A percentile compares a stretch with the other conserved stretches of the same genome.
phyloP scores from a whole-genome alignment of 805 yeast genomes.

The Starmerella khaoyaiensis region DNA sequence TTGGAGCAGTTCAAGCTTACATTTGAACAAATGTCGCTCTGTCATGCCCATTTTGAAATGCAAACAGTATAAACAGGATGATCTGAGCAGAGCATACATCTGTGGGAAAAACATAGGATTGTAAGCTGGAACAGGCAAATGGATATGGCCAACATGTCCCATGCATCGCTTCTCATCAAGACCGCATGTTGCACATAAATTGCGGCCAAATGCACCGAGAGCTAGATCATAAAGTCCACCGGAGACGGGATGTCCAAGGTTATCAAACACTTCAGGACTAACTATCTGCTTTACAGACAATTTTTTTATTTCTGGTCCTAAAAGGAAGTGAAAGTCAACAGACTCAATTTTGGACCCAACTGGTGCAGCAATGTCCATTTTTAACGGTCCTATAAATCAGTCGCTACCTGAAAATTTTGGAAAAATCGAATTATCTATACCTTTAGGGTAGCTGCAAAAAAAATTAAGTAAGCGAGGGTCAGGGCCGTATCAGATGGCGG shows the following conservation, averaged over 20 bases:
- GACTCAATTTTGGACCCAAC: constrained; percentile 87
- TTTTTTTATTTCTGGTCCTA: constrained; percentile 68
- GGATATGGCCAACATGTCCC: constrained; percentile 97
- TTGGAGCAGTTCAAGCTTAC: constrained; percentile 72
- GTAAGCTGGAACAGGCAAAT: constrained; percentile 88
- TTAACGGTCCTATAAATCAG: constrained; percentile 1
- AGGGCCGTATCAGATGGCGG: background rate
- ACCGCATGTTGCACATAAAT: constrained; percentile 91
- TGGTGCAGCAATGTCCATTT: constrained; percentile 95
- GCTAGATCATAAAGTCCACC: constrained; percentile 91
- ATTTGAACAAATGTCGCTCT: constrained; percentile 63
- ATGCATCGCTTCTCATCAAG: constrained; percentile 89
- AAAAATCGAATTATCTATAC: background rate
- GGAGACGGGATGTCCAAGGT: constrained; percentile 85
- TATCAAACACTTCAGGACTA: constrained; percentile 91
- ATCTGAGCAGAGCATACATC: constrained; percentile 68
- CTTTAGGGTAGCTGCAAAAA: background rate
- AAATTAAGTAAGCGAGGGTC: background rate
- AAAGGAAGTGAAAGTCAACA: constrained; percentile 80
- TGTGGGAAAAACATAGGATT: constrained; percentile 91
- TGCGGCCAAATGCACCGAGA: constrained; percentile 84
- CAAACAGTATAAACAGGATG: constrained; percentile 83
- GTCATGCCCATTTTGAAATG: constrained; percentile 55
- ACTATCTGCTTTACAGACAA: constrained; percentile 91
- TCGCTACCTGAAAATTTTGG: background rate